These are phyloP conservation scores for Irpex sp. DNA, from an alignment of 1,284 basidiomycete species.

Conservation along the genomic window DNA sequence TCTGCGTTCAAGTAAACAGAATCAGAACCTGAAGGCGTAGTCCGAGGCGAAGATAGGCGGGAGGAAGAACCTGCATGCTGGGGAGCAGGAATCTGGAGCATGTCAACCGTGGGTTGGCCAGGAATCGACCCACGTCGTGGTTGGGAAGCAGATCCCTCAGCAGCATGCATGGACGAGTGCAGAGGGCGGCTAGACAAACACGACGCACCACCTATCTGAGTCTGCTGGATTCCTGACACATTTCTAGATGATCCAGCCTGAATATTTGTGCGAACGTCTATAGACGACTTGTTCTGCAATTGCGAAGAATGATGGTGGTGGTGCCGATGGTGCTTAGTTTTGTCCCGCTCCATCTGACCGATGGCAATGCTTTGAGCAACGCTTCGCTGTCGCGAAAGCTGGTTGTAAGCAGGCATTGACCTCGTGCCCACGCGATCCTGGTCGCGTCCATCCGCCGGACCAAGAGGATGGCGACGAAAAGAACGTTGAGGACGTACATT, in stretches of 20 bases:
- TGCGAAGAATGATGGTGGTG: constrained; percentile 7
- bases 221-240: background rate
- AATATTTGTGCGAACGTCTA: constrained; percentile 15
- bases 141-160: constrained; percentile 1
- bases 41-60: constrained; percentile 3
- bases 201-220: background rate
- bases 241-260: background rate
- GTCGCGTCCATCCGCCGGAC: constrained; percentile 21
- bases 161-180: background rate
- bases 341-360: constrained; percentile 15
- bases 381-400: constrained; percentile 15
- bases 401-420: constrained; percentile 21
- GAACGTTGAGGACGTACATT: constrained; percentile 33
- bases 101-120: constrained; percentile 3
- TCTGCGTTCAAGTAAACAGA: background rate
- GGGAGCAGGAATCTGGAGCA: constrained; percentile 3
- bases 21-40: background rate
- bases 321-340: constrained; percentile 15
- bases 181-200: background rate
- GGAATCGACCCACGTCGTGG: constrained; percentile 9
- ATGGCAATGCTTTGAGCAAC: constrained; percentile 15
- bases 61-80: background rate
- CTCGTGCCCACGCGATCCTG: constrained; percentile 24
- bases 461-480: constrained; percentile 24
- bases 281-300: constrained; percentile 21